Evolutionary conservation across 306 rosid genomes (phyloP).

Genomic region (Canavalia ensiformis): DNA sequence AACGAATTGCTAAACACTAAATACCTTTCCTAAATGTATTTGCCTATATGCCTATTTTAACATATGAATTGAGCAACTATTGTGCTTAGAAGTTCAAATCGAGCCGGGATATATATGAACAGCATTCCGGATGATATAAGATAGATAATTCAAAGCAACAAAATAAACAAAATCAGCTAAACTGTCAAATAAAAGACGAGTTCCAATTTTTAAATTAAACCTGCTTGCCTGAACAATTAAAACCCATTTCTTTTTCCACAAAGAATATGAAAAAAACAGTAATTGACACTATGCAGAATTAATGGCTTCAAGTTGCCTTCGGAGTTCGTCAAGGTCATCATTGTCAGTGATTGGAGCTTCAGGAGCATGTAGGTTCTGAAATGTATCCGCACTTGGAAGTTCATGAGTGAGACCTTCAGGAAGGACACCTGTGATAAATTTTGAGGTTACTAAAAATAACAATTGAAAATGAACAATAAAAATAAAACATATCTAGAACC

Average conservation of each 20-base stretch:
- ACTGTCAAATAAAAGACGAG: slow-evolving; percentile 21
- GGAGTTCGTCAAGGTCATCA: slow-evolving; percentile 87
- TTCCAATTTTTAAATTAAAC: neutral
- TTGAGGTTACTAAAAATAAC: neutral
- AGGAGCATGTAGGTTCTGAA: slow-evolving; percentile 39
- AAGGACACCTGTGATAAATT: slow-evolving; percentile 65
- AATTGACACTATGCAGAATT: slow-evolving; percentile 51
- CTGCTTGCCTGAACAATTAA: slow-evolving; percentile 5
- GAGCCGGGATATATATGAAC: neutral
- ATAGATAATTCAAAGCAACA: neutral
- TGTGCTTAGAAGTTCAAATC: neutral
- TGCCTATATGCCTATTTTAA: slow-evolving; percentile 20
- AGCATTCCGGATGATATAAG: neutral
- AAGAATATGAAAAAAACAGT: neutral
- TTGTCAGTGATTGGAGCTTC: slow-evolving; percentile 52
- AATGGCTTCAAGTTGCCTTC: slow-evolving; percentile 89
- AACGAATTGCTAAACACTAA: too few species aligned
- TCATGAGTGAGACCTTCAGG: slow-evolving; percentile 68
- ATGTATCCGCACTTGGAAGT: slow-evolving; percentile 84
- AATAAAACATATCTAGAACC: too few species aligned
- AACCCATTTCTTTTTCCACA: neutral
- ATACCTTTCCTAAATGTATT: neutral
- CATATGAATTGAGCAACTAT: neutral
- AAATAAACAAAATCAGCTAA: slow-evolving; percentile 29
- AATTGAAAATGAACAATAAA: too few species aligned